A percentile compares a stretch with the other conserved stretches of the same genome.
Conservation (phyloP, 78 protist species). For the Dictyostelium firmibasis region DNA sequence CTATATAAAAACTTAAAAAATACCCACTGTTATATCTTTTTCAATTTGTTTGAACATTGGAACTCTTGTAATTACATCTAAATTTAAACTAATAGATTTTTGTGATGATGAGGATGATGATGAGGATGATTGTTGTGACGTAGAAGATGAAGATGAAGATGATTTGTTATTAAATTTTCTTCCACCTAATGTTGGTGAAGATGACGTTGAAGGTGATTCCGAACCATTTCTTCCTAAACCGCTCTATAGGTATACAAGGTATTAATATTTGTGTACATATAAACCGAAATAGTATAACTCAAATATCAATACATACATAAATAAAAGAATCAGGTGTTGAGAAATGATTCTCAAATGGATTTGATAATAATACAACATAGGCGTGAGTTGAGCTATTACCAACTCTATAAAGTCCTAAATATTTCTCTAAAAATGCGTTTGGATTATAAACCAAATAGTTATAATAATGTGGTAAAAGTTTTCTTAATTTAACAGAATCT, state of each 20-base stretch:
- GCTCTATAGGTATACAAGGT: background rate
- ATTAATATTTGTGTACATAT: too few species aligned
- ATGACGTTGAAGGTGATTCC: background rate
- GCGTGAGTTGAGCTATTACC: slow-evolving; percentile 31
- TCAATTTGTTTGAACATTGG: slow-evolving; percentile 52
- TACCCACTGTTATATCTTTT: slow-evolving; percentile 51
- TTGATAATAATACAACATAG: slow-evolving; percentile 70
- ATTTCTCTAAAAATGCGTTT: slow-evolving; percentile 29
- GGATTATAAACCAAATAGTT: slow-evolving; percentile 54
- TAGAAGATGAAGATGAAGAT: background rate
- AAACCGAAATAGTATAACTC: too few species aligned
- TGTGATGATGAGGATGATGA: background rate
- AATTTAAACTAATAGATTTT: slow-evolving; percentile 1
- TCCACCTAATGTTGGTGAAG: slow-evolving; percentile 3
- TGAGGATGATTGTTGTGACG: background rate
- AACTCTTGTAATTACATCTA: background rate
- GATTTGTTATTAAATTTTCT: background rate
- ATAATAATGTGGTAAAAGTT: slow-evolving; percentile 62
- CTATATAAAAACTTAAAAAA: background rate
- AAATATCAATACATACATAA: slow-evolving; percentile 7
- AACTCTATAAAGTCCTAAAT: slow-evolving; percentile 66
- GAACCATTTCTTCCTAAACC: background rate
- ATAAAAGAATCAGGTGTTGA: slow-evolving; percentile 2
- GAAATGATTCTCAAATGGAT: background rate
- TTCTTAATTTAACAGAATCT: slow-evolving; percentile 64